Base-by-base conservation (phyloP, 106 monocot species). In the Cymbidium sinense region DNA sequence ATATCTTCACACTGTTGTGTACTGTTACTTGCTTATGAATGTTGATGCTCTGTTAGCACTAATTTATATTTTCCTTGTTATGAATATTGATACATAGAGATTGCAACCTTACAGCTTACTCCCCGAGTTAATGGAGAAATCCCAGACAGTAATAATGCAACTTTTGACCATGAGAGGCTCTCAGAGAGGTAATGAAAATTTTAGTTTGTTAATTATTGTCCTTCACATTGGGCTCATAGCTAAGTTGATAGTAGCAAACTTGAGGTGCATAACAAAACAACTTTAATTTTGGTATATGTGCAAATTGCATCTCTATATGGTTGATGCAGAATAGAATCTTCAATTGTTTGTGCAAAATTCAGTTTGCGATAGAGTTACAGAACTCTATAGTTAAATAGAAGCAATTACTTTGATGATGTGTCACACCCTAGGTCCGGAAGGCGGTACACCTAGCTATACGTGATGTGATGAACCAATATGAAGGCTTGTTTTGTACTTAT, bases 81-180 rank as follows among this genome's bases (percentile, higher is more conserved):
- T 36, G 19, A 36, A 36, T 39, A 37, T 13, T 71, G 13, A 73
- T 75, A 3, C 21, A 3, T 65, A 47, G 27, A 12, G 25, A 21
- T 37, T 70, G 25, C 65, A 70, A 21, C 74, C 70, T 77, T 81
- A 54, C 89, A 95, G 95, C 93, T 93, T 71, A 93, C 90, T 33
- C 95, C 93, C 84, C 85, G 91, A 70, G 78, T 96, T 70, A 96
- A 96, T 91, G 86, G 93, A 76, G 76, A 87, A 87, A 96, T 96
- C 76, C 95, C 95, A 21, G 87, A 93, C 64, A 76, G 86, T 76
- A 88, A 85, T 84, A 84, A 96, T 83, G 93, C 95, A 74, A 96
- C 87, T 17, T 80, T 96, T 77, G 93, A 96, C 77, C 95, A 96
- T 77, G 88, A 86, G 75, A 87, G 87, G 76, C 85, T 96, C 70